Base-by-base conservation (phyloP, 2,329 filamentous ascomycete genomes). In the Hymenoscyphus albidus region DNA sequence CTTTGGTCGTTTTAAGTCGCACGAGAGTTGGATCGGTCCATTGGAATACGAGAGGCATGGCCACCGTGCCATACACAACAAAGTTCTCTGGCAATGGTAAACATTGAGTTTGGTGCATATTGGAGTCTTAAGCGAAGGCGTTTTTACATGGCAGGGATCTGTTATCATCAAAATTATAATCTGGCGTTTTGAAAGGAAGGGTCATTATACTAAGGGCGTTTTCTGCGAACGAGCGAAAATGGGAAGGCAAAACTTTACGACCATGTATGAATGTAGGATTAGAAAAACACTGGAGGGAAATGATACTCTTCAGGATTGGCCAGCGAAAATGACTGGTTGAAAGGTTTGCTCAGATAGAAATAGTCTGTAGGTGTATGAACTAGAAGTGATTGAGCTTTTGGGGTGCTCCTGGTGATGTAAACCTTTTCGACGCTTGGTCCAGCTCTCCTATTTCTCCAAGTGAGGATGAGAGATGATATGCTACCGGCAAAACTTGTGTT, bases 21-120 rank as follows among this genome's bases (percentile, higher is more conserved):
- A 98, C 78, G 95, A 99, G 77, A 95, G 90, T 73, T 99, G 95
- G 95, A 92, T 98, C 74, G 90, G 89, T 14, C 85, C 87, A 58
- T 82, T 89, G 72, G 94, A 98, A 81, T 97, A 94, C 78, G 93
- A 97, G 79, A 85, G 92, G 65, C 76, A 97, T 62, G 94, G 93
- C 2, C 84, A 87, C 65, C 85, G 95, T 73, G 84, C 94, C 65
- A 79, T 99, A 75, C 92, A 93, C 70, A 91, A 95, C 78, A 96
- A 96, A 82, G 84, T 88, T 31, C 63, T 75, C 18, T 76, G 74
- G 74, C 62, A 72, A 62, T 74, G 70, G 54, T 74, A 42, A 69
- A 42, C 32, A n/a, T 44, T 60, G 39, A 4, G 31, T 51, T 51
- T n/a, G 16, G n/a, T 35, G 27, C 31, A 31, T 35, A 38, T 32